Percentiles rank a stretch among this genome's conserved stretches.
Conservation (phyloP, 768 basidiomycete species). For the Candolleomyces efflorescens region DNA sequence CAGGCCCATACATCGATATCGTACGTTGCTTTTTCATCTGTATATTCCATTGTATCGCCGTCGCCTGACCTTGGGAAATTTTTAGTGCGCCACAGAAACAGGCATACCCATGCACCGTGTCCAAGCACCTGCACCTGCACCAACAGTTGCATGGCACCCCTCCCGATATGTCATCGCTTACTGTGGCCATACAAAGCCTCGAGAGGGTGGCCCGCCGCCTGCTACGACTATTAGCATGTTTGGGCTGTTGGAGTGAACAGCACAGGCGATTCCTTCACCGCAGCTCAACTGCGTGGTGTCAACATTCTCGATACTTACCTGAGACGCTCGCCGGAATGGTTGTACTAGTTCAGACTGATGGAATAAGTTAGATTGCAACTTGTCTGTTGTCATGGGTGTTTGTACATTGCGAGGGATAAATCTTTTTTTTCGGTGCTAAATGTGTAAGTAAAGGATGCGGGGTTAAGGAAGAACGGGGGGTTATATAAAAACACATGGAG, state of each 20-base stretch:
- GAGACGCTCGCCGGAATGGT: too few relatives aligned
- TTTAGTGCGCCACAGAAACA: conserved; percentile 75
- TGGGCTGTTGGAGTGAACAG: conserved; percentile 44
- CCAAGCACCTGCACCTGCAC: conserved; percentile 64
- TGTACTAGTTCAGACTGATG: not conserved
- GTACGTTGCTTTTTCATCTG: conserved; percentile 36
- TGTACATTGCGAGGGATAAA: not conserved
- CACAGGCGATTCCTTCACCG: too few relatives aligned
- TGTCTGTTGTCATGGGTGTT: too few relatives aligned
- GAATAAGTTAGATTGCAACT: too few relatives aligned
- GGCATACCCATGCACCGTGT: conserved; percentile 73
- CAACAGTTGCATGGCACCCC: conserved; percentile 79
- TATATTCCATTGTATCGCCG: not conserved
- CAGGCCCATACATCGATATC: conserved; percentile 73
- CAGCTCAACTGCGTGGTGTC: too few relatives aligned
- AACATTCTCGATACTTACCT: too few relatives aligned
- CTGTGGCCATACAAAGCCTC: conserved; percentile 68
- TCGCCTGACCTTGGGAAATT: not conserved
- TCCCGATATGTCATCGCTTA: conserved; percentile 79
- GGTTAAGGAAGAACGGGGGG: not conserved
- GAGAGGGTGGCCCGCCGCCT: conserved; percentile 62
- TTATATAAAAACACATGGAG: not conserved
- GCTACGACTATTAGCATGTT: conserved; percentile 72
- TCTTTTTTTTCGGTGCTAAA: not conserved
- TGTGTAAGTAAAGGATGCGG: not conserved